Conservation (phyloP, 352 stramenopile species). For the Globisporangium parvum region DNA sequence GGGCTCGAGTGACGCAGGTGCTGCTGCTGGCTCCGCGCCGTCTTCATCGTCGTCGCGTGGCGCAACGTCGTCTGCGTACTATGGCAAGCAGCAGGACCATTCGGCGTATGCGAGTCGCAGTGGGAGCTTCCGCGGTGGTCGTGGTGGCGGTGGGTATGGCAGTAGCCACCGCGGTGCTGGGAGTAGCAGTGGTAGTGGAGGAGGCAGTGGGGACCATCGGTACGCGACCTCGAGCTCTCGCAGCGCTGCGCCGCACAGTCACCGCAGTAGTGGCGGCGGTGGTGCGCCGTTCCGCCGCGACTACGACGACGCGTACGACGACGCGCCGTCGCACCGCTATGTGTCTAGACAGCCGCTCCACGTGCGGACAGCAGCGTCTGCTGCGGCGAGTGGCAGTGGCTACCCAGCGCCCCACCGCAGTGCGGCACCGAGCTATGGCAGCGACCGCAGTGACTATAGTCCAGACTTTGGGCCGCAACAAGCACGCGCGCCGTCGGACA, state of each 20-base stretch:
- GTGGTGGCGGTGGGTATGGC: constrained; percentile 4
- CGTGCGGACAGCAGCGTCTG: constrained; percentile 1
- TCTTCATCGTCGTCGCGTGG: too few relatives aligned
- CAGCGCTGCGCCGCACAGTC: background rate
- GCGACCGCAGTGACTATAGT: constrained; percentile 11
- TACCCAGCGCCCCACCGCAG: constrained; percentile 5
- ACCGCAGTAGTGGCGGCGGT: background rate
- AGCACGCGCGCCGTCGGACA: background rate
- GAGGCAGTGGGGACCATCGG: constrained; percentile 1
- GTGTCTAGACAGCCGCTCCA: constrained; percentile 9
- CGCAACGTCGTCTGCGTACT: background rate
- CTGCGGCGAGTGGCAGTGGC: too few relatives aligned
- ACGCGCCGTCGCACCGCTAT: constrained; percentile 1
- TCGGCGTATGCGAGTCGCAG: constrained; percentile 1
- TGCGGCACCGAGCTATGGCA: constrained; percentile 1
- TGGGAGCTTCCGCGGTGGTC: constrained; percentile 9
- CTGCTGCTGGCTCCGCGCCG: background rate
- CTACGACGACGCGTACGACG: constrained; percentile 4
- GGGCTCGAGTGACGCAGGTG: background rate
- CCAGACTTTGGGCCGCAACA: constrained; percentile 7
- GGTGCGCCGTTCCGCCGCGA: constrained; percentile 3
- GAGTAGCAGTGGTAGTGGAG: constrained; percentile 5
- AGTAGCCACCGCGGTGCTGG: background rate
- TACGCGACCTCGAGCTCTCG: constrained; percentile 2
- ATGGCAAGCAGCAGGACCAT: constrained; percentile 3